Percentiles rank a stretch among this genome's conserved stretches.
Evolutionary conservation across 2,329 filamentous ascomycete species (phyloP).

Genomic region (Camillea tinctor): DNA sequence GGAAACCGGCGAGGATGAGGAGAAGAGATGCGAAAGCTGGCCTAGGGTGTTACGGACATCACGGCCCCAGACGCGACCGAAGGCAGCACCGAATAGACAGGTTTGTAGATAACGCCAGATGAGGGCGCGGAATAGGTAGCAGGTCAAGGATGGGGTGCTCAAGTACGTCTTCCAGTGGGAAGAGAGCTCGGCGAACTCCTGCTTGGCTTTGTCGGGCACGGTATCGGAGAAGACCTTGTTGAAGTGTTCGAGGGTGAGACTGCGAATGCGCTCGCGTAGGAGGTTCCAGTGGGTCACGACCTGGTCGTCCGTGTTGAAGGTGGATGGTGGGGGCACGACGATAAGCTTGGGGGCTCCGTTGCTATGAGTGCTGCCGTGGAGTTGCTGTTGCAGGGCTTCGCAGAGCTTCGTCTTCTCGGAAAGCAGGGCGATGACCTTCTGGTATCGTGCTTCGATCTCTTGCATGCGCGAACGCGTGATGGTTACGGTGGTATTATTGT

Average conservation of each 20-base stretch:
- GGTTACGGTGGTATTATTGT: constrained; percentile 16
- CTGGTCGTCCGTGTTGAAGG: constrained; percentile 16
- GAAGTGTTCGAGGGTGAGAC: constrained; percentile 21
- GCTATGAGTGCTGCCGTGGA: constrained; percentile 4
- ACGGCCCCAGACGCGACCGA: constrained; percentile 23
- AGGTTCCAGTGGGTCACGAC: constrained; percentile 19
- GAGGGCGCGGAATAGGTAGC: constrained; percentile 29
- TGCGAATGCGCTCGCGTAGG: constrained; percentile 22
- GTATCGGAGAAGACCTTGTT: constrained; percentile 9
- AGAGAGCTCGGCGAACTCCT: constrained; percentile 26
- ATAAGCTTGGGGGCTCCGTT: background rate
- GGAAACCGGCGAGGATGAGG: constrained; percentile 3
- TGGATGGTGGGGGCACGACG: background rate
- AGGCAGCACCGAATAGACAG: constrained; percentile 22
- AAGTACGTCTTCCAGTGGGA: constrained; percentile 29
- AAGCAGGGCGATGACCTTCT: constrained; percentile 12
- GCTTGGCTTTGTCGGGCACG: constrained; percentile 15
- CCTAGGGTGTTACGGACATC: constrained; percentile 16
- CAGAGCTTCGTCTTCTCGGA: constrained; percentile 19
- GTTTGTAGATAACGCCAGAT: constrained; percentile 30
- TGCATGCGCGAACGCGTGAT: constrained; percentile 19
- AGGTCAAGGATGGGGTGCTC: constrained; percentile 14
- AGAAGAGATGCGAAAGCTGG: constrained; percentile 13
- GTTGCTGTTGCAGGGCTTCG: constrained; percentile 14
- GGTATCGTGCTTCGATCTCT: constrained; percentile 17